Percentiles rank a stretch among this genome's conserved stretches.
Evolutionary conservation across 2,329 filamentous ascomycete species (phyloP).

Genomic region (Aureobasidium melanogenum): DNA sequence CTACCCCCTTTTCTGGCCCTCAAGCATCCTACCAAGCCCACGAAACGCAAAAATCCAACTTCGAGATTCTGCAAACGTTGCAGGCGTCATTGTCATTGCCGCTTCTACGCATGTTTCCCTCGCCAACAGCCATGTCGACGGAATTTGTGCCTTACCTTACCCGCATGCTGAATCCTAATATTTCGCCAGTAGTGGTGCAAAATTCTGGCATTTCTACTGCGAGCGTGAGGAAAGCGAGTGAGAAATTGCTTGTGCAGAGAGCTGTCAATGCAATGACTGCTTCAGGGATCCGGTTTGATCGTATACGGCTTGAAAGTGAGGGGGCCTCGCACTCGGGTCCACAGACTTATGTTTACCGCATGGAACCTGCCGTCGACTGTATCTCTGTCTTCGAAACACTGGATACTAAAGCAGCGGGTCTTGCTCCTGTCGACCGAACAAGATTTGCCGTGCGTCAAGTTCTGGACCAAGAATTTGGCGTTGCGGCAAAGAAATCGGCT

Average conservation of each 20-base stretch:
- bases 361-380: slow-evolving; percentile 86
- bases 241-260: slow-evolving; percentile 70
- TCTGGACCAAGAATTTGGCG: slow-evolving; percentile 79
- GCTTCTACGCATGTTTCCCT: slow-evolving; percentile 69
- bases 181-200: slow-evolving; percentile 84
- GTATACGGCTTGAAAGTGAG: slow-evolving; percentile 59
- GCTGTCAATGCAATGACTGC: slow-evolving; percentile 78
- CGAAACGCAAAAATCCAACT: slow-evolving; percentile 73
- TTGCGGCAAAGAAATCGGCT: slow-evolving; percentile 59
- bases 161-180: slow-evolving; percentile 75
- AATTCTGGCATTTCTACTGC: slow-evolving; percentile 46
- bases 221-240: slow-evolving; percentile 77
- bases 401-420: slow-evolving; percentile 40
- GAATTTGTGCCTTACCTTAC: slow-evolving; percentile 81
- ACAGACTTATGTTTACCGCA: slow-evolving; percentile 67
- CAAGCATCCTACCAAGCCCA: slow-evolving; percentile 72
- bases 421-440: slow-evolving; percentile 46
- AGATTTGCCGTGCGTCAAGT: slow-evolving; percentile 93
- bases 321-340: slow-evolving; percentile 23
- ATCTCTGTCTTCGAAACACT: slow-evolving; percentile 64
- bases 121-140: slow-evolving; percentile 63
- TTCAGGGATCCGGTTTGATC: slow-evolving; percentile 71
- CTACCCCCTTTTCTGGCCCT: slow-evolving; percentile 68
- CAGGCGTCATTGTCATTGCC: slow-evolving; percentile 64
- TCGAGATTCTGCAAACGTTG: slow-evolving; percentile 61